A percentile compares a stretch with the other conserved stretches of the same genome.
phyloP scores from a whole-genome alignment of 2,329 filamentous ascomycete species.

The Colletotrichum navitas region DNA sequence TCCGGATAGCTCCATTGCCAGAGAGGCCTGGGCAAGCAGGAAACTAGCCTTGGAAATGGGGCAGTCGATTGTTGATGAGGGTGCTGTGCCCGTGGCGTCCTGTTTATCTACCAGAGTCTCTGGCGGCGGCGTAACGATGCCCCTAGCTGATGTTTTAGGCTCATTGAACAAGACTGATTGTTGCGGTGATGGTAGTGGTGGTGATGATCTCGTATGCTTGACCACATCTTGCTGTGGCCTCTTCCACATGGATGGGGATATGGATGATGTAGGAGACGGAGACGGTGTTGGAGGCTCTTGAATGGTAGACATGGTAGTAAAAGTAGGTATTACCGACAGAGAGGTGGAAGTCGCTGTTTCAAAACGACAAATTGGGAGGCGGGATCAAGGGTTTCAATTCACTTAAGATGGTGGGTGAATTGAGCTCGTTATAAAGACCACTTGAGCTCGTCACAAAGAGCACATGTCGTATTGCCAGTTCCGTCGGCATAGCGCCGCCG shows the following conservation, averaged over 20 bases:
- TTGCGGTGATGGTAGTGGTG: background rate
- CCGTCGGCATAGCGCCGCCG: background rate
- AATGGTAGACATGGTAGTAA: slow-evolving; percentile 21
- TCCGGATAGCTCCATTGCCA: slow-evolving; percentile 16
- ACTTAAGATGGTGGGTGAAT: background rate
- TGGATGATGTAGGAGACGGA: slow-evolving; percentile 9
- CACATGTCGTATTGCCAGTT: background rate
- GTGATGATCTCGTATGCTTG: background rate
- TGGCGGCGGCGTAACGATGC: slow-evolving; percentile 28
- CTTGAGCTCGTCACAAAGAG: slow-evolving; percentile 1
- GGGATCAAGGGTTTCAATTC: background rate
- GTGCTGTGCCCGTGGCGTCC: background rate
- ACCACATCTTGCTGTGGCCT: slow-evolving; percentile 20
- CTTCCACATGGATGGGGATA: background rate
- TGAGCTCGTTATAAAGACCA: slow-evolving; percentile 5
- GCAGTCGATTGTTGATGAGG: slow-evolving; percentile 14
- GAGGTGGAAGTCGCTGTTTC: background rate
- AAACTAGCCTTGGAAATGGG: slow-evolving; percentile 37
- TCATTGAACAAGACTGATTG: slow-evolving; percentile 1
- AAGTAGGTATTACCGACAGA: background rate
- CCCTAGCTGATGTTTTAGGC: background rate
- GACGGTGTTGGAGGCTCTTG: slow-evolving; percentile 9
- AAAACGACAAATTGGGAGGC: background rate
- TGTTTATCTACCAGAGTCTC: background rate
- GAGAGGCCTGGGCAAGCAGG: slow-evolving; percentile 32